Percentiles rank a stretch among this genome's conserved stretches.
These are phyloP conservation scores for Colletotrichum sp. DNA, from an alignment of 2,329 filamentous ascomycete genomes.

Conservation along the genomic window DNA sequence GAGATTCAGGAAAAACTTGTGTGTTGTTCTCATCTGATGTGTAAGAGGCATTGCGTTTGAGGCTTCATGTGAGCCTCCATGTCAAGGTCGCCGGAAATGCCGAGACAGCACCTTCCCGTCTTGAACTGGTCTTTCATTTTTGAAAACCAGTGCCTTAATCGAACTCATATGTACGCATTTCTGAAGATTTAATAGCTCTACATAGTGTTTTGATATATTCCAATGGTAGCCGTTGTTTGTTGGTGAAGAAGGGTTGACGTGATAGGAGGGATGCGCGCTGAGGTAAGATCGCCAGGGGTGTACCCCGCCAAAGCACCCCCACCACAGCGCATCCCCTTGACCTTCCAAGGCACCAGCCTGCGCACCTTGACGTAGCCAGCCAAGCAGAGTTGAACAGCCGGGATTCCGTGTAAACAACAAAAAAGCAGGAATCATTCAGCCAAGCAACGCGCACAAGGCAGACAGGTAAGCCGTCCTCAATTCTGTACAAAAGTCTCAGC, in stretches of 20 bases:
- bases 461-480: background rate
- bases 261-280: background rate
- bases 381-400: conserved; percentile 4
- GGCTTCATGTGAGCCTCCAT: background rate
- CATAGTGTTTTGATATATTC: background rate
- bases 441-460: background rate
- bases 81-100: background rate
- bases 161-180: background rate
- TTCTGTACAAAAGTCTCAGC: background rate
- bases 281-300: conserved; percentile 5
- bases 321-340: background rate
- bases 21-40: background rate
- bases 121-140: background rate
- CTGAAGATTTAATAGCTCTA: background rate
- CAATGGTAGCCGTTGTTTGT: background rate
- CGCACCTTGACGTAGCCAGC: conserved; percentile 13
- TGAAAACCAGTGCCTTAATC: background rate
- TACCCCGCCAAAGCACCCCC: conserved; percentile 8
- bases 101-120: background rate
- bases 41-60: background rate
- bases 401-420: conserved; percentile 10
- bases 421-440: conserved; percentile 11
- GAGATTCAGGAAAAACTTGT: background rate
- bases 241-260: background rate
- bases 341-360: conserved; percentile 13